A percentile compares a stretch with the other conserved stretches of the same genome.
These are phyloP conservation scores for Pyrenopolyporus hunteri DNA, from an alignment of 495 filamentous ascomycete genomes.

Conservation along the genomic window DNA sequence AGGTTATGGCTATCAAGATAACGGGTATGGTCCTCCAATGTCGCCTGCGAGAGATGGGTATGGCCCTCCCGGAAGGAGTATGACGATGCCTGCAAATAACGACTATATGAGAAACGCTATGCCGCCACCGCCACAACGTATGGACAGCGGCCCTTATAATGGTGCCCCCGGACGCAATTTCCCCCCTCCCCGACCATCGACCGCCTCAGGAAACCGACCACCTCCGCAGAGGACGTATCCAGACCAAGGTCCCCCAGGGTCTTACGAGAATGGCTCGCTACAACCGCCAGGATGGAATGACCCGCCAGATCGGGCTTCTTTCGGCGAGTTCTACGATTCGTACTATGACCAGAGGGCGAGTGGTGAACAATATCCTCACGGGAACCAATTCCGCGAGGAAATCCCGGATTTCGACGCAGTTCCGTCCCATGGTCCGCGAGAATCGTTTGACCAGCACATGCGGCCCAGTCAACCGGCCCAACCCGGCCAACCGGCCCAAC, in stretches of 20 bases:
- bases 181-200: constrained; percentile 54
- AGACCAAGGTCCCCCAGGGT: constrained; percentile 44
- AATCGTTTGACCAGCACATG: constrained; percentile 58
- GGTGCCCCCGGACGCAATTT: constrained; percentile 51
- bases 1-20: constrained; percentile 45
- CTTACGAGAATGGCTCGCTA: constrained; percentile 35
- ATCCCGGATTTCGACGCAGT: constrained; percentile 79
- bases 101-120: constrained; percentile 46
- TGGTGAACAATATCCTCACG: constrained; percentile 42
- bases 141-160: constrained; percentile 52
- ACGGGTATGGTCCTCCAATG: constrained; percentile 45
- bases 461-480: constrained; percentile 34
- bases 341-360: constrained; percentile 55
- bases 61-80: constrained; percentile 54
- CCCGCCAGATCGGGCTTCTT: constrained; percentile 44
- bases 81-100: constrained; percentile 60
- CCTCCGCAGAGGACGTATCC: constrained; percentile 54
- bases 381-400: constrained; percentile 55
- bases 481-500: no score
- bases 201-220: constrained; percentile 55
- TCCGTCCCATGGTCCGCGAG: constrained; percentile 50
- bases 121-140: constrained; percentile 41
- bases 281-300: constrained; percentile 40
- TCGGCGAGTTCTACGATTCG: constrained; percentile 62
- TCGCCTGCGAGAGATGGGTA: constrained; percentile 41